Conservation (phyloP, 495 filamentous ascomycete genomes). For the Cetradonia linearis region DNA sequence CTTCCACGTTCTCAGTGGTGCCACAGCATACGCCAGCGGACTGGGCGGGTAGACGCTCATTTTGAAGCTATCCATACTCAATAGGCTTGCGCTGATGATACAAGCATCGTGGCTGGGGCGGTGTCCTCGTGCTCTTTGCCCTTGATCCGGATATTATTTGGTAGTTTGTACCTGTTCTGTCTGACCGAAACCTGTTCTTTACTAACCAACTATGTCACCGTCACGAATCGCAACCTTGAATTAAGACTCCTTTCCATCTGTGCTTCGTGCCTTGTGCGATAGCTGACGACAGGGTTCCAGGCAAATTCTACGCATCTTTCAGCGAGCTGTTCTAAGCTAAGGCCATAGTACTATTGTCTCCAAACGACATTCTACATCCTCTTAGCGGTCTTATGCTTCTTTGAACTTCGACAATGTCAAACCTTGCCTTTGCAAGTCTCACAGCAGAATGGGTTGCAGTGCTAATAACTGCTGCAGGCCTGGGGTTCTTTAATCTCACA, state of each 20-base stretch:
- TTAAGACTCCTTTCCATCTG: background rate
- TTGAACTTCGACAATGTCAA: background rate
- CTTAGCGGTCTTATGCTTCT: background rate
- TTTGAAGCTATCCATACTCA: background rate
- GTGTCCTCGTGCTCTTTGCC: background rate
- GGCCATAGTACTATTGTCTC: background rate
- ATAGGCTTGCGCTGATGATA: background rate
- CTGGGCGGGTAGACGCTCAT: no score
- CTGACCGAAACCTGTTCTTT: background rate
- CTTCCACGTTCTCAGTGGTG: no score
- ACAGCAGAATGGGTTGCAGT: slow-evolving; percentile 29
- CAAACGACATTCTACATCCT: background rate
- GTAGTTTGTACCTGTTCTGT: background rate
- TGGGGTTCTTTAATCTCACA: slow-evolving; percentile 29
- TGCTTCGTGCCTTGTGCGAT: background rate
- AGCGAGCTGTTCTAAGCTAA: background rate
- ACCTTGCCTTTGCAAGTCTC: slow-evolving; percentile 22
- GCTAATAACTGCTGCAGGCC: slow-evolving; percentile 25
- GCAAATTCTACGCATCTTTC: background rate
- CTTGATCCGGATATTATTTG: background rate
- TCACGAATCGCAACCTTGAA: background rate
- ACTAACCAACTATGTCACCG: background rate
- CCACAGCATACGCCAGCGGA: no score
- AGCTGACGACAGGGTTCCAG: background rate
- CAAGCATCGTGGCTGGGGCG: background rate